Evolutionary conservation across 305 asterid species (phyloP).

Genomic region (Fraxinus floribunda): DNA sequence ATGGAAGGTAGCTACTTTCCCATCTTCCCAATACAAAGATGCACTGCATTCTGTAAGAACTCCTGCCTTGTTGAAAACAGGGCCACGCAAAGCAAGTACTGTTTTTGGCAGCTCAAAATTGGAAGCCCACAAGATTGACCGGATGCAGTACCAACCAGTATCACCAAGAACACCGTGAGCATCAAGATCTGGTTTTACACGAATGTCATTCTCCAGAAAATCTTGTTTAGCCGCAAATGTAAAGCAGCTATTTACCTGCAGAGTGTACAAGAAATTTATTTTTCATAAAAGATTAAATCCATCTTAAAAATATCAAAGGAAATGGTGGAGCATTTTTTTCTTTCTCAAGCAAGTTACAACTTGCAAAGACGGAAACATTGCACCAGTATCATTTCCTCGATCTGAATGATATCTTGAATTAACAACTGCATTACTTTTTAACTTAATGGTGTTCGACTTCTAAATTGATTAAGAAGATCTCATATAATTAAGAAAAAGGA

Average conservation of each 20-base stretch:
- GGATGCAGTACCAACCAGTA: conserved; percentile 37
- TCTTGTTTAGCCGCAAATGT: conserved; percentile 22
- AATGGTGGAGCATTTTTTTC: too few relatives aligned
- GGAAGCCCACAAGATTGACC: conserved; percentile 39
- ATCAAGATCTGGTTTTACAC: conserved; percentile 34
- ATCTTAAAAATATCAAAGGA: too few relatives aligned
- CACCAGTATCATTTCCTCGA: too few relatives aligned
- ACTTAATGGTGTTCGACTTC: too few relatives aligned
- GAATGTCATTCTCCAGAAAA: conserved; percentile 25
- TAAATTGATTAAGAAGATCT: too few relatives aligned
- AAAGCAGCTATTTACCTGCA: conserved; percentile 35
- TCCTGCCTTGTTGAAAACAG: conserved; percentile 30
- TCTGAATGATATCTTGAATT: too few relatives aligned
- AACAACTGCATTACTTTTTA: too few relatives aligned
- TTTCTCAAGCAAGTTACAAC: too few relatives aligned
- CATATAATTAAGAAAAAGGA: too few relatives aligned
- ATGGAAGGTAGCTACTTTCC: conserved; percentile 14
- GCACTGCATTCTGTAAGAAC: conserved; percentile 37
- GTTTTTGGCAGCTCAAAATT: conserved; percentile 33
- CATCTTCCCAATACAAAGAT: conserved; percentile 34
- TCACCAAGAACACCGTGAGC: conserved; percentile 45
- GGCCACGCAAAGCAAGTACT: conserved; percentile 27
- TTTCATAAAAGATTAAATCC: too few relatives aligned
- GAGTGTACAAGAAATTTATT: neutral
- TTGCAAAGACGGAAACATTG: too few relatives aligned